Evolutionary conservation across 2,329 filamentous ascomycete species (phyloP).

Genomic region (Fusarium foetens): DNA sequence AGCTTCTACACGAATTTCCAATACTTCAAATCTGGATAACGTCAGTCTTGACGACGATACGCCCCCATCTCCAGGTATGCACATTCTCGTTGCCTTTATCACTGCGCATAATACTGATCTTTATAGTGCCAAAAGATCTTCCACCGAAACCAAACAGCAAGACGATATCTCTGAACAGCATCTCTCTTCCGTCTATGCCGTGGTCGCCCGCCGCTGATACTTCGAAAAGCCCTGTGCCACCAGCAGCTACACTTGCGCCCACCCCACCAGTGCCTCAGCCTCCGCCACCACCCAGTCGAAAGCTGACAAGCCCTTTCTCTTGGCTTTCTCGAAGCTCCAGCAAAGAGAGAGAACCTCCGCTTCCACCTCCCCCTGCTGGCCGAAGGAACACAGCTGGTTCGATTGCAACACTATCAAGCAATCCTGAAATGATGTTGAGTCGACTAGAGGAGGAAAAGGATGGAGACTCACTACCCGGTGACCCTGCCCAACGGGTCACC

Average conservation of each 20-base stretch:
- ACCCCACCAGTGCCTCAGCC: slow-evolving; percentile 47
- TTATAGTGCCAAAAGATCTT: slow-evolving; percentile 48
- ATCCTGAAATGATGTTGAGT: slow-evolving; percentile 81
- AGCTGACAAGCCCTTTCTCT: slow-evolving; percentile 87
- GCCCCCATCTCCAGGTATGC: slow-evolving; percentile 47
- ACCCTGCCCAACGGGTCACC: slow-evolving; percentile 66
- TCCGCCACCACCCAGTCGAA: slow-evolving; percentile 63
- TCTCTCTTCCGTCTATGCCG: slow-evolving; percentile 77
- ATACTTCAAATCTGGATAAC: slow-evolving; percentile 63
- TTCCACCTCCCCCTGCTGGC: slow-evolving; percentile 64
- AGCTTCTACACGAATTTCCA: slow-evolving; percentile 58
- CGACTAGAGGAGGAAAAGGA: slow-evolving; percentile 79
- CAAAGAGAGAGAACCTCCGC: slow-evolving; percentile 64
- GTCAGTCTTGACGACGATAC: slow-evolving; percentile 72
- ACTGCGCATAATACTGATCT: slow-evolving; percentile 30
- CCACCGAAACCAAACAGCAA: slow-evolving; percentile 57
- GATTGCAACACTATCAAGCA: slow-evolving; percentile 80
- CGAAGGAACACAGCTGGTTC: slow-evolving; percentile 82
- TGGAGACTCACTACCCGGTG: slow-evolving; percentile 55
- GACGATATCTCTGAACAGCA: slow-evolving; percentile 72
- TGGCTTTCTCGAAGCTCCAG: slow-evolving; percentile 79
- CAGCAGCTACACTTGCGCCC: slow-evolving; percentile 46
- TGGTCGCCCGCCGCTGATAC: slow-evolving; percentile 71
- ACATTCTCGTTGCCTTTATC: background rate
- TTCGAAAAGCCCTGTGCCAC: slow-evolving; percentile 57